Percentiles rank a stretch among this genome's conserved stretches.
These are phyloP conservation scores for Batrachochytrium dendrobatidis DNA, from an alignment of 371 early-diverging fungal genomes.

Conservation along the genomic window DNA sequence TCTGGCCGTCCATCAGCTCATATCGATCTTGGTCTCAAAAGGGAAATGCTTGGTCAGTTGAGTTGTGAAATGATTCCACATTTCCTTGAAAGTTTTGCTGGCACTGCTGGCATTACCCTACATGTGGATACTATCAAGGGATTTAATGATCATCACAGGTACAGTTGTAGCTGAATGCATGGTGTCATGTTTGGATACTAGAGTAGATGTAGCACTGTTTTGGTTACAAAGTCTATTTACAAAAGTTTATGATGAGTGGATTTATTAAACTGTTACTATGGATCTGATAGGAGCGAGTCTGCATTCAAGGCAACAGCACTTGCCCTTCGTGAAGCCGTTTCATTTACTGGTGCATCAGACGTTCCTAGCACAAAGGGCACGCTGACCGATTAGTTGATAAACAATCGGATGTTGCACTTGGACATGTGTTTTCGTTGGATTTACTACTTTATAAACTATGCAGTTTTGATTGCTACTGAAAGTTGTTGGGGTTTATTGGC, in stretches of 20 bases:
- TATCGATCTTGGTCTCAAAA: slow-evolving; percentile 74
- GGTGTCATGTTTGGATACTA: too few species aligned
- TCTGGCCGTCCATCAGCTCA: slow-evolving; percentile 87
- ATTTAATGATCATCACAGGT: slow-evolving; percentile 89
- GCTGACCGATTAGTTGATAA: slow-evolving; percentile 25
- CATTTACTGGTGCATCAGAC: slow-evolving; percentile 61
- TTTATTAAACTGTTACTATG: neutral
- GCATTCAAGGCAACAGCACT: slow-evolving; percentile 96
- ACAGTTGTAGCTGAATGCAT: slow-evolving; percentile 18
- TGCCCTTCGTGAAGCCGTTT: slow-evolving; percentile 78
- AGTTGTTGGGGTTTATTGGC: too few species aligned
- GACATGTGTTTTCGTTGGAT: too few species aligned
- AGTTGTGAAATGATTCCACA: slow-evolving; percentile 97
- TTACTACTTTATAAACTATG: too few species aligned
- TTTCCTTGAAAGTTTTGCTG: slow-evolving; percentile 84
- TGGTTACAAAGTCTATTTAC: neutral
- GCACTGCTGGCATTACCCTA: slow-evolving; percentile 84
- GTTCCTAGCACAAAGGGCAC: slow-evolving; percentile 91
- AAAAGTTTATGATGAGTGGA: neutral
- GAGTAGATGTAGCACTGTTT: too few species aligned
- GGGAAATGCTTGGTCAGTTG: slow-evolving; percentile 82
- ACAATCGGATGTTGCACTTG: too few species aligned
- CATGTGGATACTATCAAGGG: slow-evolving; percentile 93
- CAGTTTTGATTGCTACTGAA: too few species aligned
- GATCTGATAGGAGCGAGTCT: slow-evolving; percentile 87